Percentiles rank a stretch among this genome's conserved stretches.
phyloP scores from a whole-genome alignment of 2,329 filamentous ascomycete species.

The Paradendryphiella salina region DNA sequence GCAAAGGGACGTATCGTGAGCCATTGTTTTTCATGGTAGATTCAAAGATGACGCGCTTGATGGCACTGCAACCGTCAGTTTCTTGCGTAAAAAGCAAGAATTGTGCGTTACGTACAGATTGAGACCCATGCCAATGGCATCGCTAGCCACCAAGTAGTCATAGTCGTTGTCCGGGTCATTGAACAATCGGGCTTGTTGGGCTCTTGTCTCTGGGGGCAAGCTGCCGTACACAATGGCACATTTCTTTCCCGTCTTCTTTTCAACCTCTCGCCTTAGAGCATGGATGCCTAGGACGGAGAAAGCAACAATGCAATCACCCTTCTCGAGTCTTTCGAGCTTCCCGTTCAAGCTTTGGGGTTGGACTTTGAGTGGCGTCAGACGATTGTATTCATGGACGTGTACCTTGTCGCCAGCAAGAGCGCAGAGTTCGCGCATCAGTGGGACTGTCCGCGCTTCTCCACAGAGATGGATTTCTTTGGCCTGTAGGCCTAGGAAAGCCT shows the following conservation, averaged over 20 bases:
- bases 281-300: conserved; percentile 86
- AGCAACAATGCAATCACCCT: conserved; percentile 87
- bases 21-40: conserved; percentile 73
- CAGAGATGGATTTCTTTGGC: conserved; percentile 91
- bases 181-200: conserved; percentile 88
- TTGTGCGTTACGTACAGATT: conserved; percentile 67
- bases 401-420: conserved; percentile 80
- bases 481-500: conserved; percentile 82
- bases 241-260: conserved; percentile 72
- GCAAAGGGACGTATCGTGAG: conserved; percentile 59
- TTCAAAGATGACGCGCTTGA: conserved; percentile 89
- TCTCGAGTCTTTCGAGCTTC: conserved; percentile 70
- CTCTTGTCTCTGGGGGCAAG: conserved; percentile 87
- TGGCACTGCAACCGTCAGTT: conserved; percentile 56
- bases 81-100: background rate
- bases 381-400: conserved; percentile 78
- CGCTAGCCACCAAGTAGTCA: conserved; percentile 89
- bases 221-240: conserved; percentile 93
- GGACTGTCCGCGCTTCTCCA: conserved; percentile 81
- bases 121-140: conserved; percentile 96
- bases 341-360: conserved; percentile 66
- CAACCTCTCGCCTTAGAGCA: conserved; percentile 74
- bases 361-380: conserved; percentile 75
- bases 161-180: conserved; percentile 96
- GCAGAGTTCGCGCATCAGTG: conserved; percentile 76